phyloP scores from a whole-genome alignment of 805 yeast species.

The Isabelozyma rhagii region DNA sequence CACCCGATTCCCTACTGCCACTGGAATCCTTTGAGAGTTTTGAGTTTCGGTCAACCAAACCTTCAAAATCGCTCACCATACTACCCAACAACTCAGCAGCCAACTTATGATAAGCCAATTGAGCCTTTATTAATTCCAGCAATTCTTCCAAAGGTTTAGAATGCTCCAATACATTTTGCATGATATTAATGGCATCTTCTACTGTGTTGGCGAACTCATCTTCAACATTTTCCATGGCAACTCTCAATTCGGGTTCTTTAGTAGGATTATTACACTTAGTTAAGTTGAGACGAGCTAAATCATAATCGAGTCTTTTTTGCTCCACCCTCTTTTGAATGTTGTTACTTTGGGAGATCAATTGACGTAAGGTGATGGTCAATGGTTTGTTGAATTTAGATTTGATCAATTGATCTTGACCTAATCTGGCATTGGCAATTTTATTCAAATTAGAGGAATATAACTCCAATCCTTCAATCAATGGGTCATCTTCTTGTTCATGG shows the following conservation, averaged over 20 bases:
- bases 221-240: slow-evolving; percentile 77
- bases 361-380: slow-evolving; percentile 58
- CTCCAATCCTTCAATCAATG: slow-evolving; percentile 60
- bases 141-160: slow-evolving; percentile 68
- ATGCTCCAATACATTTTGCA: slow-evolving; percentile 75
- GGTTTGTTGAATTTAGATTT: slow-evolving; percentile 66
- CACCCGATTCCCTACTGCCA: slow-evolving; percentile 25
- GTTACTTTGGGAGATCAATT: slow-evolving; percentile 59
- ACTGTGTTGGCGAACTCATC: slow-evolving; percentile 88
- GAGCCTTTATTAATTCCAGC: slow-evolving; percentile 70
- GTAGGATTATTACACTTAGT: slow-evolving; percentile 38
- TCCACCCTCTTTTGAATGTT: slow-evolving; percentile 72
- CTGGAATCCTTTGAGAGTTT: slow-evolving; percentile 7
- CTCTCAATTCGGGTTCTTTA: slow-evolving; percentile 70
- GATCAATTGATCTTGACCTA: slow-evolving; percentile 77
- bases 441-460: slow-evolving; percentile 67
- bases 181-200: slow-evolving; percentile 78
- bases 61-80: slow-evolving; percentile 62
- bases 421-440: slow-evolving; percentile 76
- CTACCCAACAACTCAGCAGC: slow-evolving; percentile 65
- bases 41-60: slow-evolving; percentile 47
- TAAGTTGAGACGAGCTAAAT: slow-evolving; percentile 60
- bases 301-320: slow-evolving; percentile 74
- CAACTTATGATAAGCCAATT: slow-evolving; percentile 74
- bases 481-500: slow-evolving; percentile 35